A percentile compares a stretch with the other conserved stretches of the same genome.
Conservation (phyloP, 2,329 filamentous ascomycete species). For the Trichoderma koningii region DNA sequence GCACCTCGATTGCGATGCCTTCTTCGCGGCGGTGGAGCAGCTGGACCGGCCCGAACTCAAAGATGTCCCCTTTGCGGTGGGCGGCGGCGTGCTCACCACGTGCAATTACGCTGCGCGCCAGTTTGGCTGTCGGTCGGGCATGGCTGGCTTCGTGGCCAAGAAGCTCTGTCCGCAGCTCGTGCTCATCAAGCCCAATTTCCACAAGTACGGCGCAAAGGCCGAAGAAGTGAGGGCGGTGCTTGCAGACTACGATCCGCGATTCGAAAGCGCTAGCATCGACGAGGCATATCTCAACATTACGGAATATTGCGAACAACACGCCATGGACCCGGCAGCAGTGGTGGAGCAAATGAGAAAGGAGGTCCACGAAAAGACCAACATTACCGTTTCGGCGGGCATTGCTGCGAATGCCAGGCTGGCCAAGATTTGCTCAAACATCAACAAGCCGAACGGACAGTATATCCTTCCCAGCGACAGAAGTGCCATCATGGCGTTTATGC, state of each 20-base stretch:
- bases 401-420: slow-evolving; percentile 90
- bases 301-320: slow-evolving; percentile 71
- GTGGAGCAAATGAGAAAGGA: slow-evolving; percentile 77
- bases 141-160: slow-evolving; percentile 94
- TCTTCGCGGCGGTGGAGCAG: slow-evolving; percentile 92
- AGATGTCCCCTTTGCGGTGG: slow-evolving; percentile 87
- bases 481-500: slow-evolving; percentile 84
- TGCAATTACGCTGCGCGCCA: slow-evolving; percentile 88
- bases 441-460: slow-evolving; percentile 96
- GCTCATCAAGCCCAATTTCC: slow-evolving; percentile 80
- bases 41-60: slow-evolving; percentile 81
- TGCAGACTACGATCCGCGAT: slow-evolving; percentile 83
- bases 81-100: slow-evolving; percentile 64
- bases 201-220: slow-evolving; percentile 89
- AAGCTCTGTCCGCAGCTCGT: slow-evolving; percentile 88
- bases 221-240: slow-evolving; percentile 82
- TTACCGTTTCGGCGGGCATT: slow-evolving; percentile 93
- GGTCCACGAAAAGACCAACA: slow-evolving; percentile 72
- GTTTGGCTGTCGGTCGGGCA: slow-evolving; percentile 88
- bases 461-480: slow-evolving; percentile 69
- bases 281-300: slow-evolving; percentile 97
- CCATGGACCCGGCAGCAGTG: slow-evolving; percentile 68
- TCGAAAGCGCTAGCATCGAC: slow-evolving; percentile 92
- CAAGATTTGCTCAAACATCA: slow-evolving; percentile 93
- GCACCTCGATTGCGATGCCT: slow-evolving; percentile 96